A percentile compares a stretch with the other conserved stretches of the same genome.
These are phyloP conservation scores for Cystobasidium ongulense DNA, from an alignment of 768 basidiomycete species.

Conservation along the genomic window DNA sequence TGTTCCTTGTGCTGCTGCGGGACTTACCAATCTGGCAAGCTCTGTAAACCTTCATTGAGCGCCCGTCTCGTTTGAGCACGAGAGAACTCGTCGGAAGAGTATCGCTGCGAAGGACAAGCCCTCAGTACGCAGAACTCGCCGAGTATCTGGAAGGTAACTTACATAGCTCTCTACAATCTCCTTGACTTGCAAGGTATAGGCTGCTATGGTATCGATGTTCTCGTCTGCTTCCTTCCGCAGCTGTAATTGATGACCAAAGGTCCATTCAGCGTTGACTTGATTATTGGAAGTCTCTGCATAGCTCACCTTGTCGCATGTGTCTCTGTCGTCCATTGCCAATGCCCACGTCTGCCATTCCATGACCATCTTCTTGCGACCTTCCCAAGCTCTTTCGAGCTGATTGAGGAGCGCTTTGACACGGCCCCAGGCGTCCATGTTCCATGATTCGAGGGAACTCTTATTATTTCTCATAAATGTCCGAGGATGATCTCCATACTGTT, in stretches of 20 bases:
- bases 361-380: slow-evolving; percentile 21
- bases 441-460: slow-evolving; percentile 9
- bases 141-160: background rate
- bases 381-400: slow-evolving; percentile 29
- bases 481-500: slow-evolving; percentile 28
- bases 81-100: slow-evolving; percentile 21
- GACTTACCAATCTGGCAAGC: slow-evolving; percentile 21
- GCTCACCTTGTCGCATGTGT: slow-evolving; percentile 16
- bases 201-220: slow-evolving; percentile 20
- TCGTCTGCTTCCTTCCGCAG: slow-evolving; percentile 27
- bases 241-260: background rate
- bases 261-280: background rate
- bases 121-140: background rate
- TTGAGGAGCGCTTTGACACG: background rate
- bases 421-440: slow-evolving; percentile 22
- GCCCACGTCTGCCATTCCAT: slow-evolving; percentile 23
- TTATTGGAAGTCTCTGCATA: background rate
- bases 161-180: slow-evolving; percentile 28
- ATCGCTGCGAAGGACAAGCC: background rate
- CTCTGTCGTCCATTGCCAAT: slow-evolving; percentile 10
- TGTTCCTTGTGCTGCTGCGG: background rate
- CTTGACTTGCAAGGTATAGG: slow-evolving; percentile 25
- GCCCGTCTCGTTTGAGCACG: slow-evolving; percentile 7
- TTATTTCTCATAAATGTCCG: slow-evolving; percentile 21
- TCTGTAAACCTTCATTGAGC: slow-evolving; percentile 11